Conservation (phyloP, 352 stramenopile species). For the Plasmopara halstedii region DNA sequence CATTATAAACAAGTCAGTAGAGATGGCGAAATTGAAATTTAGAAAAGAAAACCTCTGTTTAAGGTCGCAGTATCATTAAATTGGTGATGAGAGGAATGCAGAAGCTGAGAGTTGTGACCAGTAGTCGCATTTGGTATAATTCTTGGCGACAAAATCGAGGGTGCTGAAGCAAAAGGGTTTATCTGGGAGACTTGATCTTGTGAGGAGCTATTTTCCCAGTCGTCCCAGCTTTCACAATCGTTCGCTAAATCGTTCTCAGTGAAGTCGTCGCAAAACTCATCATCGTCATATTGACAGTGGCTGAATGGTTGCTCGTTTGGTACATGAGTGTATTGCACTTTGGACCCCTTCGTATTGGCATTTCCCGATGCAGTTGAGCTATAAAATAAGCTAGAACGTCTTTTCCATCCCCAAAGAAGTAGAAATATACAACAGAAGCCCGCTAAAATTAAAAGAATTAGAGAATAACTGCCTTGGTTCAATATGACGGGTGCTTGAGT, state of each 20-base stretch:
- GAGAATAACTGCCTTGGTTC: conserved; percentile 33
- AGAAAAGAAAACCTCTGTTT: conserved; percentile 15
- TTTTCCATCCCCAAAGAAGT: conserved; percentile 43
- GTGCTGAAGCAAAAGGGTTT: conserved; percentile 33
- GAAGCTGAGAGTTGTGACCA: conserved; percentile 8
- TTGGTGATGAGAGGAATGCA: conserved; percentile 9
- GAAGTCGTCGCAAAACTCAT: conserved; percentile 44
- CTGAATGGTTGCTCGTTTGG: conserved; percentile 34
- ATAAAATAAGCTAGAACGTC: conserved; percentile 14
- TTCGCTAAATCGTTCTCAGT: conserved; percentile 40
- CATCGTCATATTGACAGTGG: conserved; percentile 34
- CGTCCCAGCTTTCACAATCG: conserved; percentile 52
- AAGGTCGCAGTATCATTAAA: conserved; percentile 16
- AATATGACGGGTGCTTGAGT: conserved; percentile 15
- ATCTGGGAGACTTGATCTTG: conserved; percentile 28
- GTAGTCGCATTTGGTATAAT: conserved; percentile 4
- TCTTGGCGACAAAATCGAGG: conserved; percentile 3
- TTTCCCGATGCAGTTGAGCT: conserved; percentile 8
- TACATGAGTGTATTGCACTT: conserved; percentile 64
- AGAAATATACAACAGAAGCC: conserved; percentile 53
- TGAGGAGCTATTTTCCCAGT: conserved; percentile 47
- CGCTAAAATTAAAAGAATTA: conserved; percentile 31
- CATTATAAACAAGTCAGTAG: conserved; percentile 51
- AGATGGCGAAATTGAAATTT: conserved; percentile 53
- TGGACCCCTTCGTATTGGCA: conserved; percentile 13